phyloP scores from a whole-genome alignment of 1,284 basidiomycete species.

The Sutorius eximius region DNA sequence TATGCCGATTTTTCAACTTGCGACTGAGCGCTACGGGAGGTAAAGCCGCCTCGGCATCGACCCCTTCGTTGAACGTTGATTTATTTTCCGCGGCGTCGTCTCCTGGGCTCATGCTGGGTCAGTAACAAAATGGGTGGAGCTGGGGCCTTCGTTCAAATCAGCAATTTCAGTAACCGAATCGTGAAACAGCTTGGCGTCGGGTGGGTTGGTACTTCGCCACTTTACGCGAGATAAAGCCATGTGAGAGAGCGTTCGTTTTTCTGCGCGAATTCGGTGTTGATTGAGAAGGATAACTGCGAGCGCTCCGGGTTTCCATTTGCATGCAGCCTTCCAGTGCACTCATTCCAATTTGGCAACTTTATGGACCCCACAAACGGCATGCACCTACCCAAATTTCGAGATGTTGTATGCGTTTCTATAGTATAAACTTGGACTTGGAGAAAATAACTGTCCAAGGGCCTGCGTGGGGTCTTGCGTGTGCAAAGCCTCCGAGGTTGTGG shows the following conservation, averaged over 20 bases:
- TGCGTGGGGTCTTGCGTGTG: no score
- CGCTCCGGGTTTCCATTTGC: no score
- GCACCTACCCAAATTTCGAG: no score
- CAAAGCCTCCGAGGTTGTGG: no score
- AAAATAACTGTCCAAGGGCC: no score
- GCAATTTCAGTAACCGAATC: neutral
- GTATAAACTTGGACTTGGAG: no score
- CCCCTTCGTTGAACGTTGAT: neutral
- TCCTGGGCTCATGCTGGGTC: constrained; percentile 3
- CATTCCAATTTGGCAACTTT: no score
- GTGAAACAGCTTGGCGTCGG: neutral
- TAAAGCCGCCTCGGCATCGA: neutral
- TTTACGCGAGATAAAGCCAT: neutral
- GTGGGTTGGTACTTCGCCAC: neutral
- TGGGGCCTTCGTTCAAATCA: neutral
- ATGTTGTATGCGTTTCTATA: no score
- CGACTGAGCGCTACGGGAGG: constrained; percentile 10
- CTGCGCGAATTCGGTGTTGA: neutral
- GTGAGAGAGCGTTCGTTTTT: neutral
- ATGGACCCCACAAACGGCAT: no score
- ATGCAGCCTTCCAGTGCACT: no score
- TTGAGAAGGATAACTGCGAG: neutral
- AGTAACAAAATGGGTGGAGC: neutral
- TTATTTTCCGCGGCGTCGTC: neutral
- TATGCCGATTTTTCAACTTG: constrained; percentile 26